Base-by-base conservation (phyloP, 2,329 filamentous ascomycete species). In the Talaromyces sp. region DNA sequence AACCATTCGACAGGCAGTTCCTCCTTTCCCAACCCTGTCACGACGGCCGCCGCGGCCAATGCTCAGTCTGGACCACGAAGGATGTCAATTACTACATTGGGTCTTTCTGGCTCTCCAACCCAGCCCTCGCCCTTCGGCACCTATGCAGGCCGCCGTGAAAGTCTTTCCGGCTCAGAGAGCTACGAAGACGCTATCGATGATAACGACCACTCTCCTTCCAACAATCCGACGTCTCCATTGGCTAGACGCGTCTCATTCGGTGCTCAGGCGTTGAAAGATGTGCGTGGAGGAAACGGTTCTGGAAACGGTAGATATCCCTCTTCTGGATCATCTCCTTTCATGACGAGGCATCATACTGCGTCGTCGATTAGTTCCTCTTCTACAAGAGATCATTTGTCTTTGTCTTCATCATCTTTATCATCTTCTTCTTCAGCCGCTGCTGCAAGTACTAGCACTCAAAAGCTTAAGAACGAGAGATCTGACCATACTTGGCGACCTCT, bases 161-260 rank as follows among this genome's bases (percentile, higher is more conserved):
- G 88, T 72, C 77, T 89, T 63, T 89, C 88, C 1, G 90, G 88
- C 68, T 80, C 77, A 3, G 71, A 75, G 11, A 75, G 73, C 36
- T 56, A 63, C 55, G 76, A 78, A 54, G 73, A 77, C 33, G 72
- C 73, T 4, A 68, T 76, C 21, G 88, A 92, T 63, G 89, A 92
- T 73, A 87, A 77, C 65, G 88, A 87, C 51, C 81, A 88, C 61
- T 76, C 78, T 56, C 74, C 78, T 39, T 70, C 78, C 39, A 82
- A 80, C 64, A 80, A 82, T 15, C 86, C 89, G 35, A 82, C 79
- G 55, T 89, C 88, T 11, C 89, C 91, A 35, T 77, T 78, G 63
- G 84, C 84, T 60, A 87, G 92, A 65, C 88, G 92, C 60, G 86
- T 96, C 79, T 97, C 92, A 75, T 95, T 96, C 69, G 92, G 93